phyloP scores from a whole-genome alignment of 176 grass and related monocot species.

The Cymbopogon citratus region DNA sequence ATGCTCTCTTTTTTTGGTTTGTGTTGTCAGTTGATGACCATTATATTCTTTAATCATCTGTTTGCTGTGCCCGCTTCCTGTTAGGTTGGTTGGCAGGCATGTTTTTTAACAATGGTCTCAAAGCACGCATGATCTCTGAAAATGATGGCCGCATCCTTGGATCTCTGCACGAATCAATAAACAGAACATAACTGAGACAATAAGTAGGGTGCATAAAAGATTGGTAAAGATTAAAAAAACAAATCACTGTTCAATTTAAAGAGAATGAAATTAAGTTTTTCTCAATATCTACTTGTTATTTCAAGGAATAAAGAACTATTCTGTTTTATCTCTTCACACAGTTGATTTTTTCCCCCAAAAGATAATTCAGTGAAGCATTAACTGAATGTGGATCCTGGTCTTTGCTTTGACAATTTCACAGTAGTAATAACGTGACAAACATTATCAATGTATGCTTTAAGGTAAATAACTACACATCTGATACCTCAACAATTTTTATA shows the following conservation, averaged over 20 bases:
- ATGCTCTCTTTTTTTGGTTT: slow-evolving; percentile 17
- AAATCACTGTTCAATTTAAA: not conserved
- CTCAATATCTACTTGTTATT: not conserved
- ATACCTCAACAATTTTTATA: slow-evolving; percentile 5
- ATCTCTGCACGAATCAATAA: slow-evolving; percentile 54
- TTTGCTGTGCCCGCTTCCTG: slow-evolving; percentile 44
- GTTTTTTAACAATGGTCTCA: slow-evolving; percentile 71
- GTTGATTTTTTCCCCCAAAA: not conserved
- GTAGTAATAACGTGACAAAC: not conserved
- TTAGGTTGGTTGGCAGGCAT: slow-evolving; percentile 44
- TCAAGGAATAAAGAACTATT: not conserved
- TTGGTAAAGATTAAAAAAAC: not conserved
- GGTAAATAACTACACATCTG: not conserved
- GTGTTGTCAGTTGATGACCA: slow-evolving; percentile 19
- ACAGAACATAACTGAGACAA: not conserved
- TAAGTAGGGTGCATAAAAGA: not conserved
- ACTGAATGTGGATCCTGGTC: not conserved
- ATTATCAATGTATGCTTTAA: not conserved
- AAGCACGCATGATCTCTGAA: slow-evolving; percentile 75
- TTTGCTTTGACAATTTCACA: slow-evolving; percentile 18
- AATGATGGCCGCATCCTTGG: slow-evolving; percentile 79
- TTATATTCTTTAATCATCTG: slow-evolving; percentile 33
- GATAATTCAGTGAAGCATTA: not conserved
- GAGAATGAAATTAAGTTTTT: not conserved
- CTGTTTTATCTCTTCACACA: not conserved